Conservation (phyloP, 2,329 filamentous ascomycete genomes). For the Coniochaeta hoffmannii region DNA sequence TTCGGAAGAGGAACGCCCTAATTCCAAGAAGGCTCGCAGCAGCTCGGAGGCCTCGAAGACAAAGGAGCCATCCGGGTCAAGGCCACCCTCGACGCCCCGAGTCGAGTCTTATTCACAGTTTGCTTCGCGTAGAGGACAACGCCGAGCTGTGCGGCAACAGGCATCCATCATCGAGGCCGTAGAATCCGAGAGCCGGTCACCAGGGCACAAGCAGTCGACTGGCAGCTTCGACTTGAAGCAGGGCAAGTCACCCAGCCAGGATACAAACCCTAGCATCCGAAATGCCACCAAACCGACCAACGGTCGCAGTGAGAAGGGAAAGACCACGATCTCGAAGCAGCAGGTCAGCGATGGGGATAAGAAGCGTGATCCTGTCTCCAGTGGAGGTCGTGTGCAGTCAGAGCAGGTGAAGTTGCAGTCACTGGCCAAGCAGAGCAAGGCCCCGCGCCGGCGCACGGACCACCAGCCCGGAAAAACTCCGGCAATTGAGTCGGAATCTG, state of each 20-base stretch:
- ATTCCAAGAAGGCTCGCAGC: too few species aligned
- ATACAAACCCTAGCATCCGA: neutral
- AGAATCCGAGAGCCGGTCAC: too few species aligned
- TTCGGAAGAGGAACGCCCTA: too few species aligned
- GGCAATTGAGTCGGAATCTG: neutral
- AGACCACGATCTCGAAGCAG: neutral
- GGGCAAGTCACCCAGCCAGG: too few species aligned
- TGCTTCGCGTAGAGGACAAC: too few species aligned
- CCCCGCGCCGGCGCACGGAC: neutral
- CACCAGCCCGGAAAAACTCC: neutral
- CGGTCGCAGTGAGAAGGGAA: neutral
- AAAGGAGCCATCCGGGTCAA: too few species aligned
- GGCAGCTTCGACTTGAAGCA: neutral
- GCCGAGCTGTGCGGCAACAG: too few species aligned
- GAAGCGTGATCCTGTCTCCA: neutral
- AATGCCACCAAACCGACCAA: neutral
- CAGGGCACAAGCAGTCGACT: too few species aligned
- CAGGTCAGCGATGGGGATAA: neutral
- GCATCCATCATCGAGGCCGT: too few species aligned
- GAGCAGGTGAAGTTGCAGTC: neutral
- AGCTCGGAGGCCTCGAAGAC: too few species aligned
- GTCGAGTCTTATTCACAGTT: too few species aligned
- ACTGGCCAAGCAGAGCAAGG: neutral
- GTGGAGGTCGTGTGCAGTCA: neutral
- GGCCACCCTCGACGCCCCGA: too few species aligned